These are phyloP conservation scores for Panaeolus cyanescens DNA, from an alignment of 768 basidiomycete genomes.

Conservation along the genomic window DNA sequence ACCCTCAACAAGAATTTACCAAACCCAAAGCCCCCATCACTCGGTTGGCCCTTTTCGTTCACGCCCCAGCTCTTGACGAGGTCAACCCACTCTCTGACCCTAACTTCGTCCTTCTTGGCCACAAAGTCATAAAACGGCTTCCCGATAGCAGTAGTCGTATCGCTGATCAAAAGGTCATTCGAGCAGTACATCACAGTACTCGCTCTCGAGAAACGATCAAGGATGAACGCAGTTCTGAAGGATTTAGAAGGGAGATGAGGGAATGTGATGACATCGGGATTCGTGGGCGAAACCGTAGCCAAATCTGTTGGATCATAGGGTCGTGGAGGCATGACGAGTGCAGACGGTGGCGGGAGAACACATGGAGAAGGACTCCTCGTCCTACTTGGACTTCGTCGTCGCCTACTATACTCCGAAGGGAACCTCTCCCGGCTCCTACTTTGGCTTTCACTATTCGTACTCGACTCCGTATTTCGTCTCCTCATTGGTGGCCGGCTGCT, in stretches of 20 bases:
- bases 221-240: slow-evolving; percentile 76
- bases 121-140: slow-evolving; percentile 82
- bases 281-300: slow-evolving; percentile 1
- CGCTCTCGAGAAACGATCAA: slow-evolving; percentile 71
- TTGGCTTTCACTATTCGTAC: neutral
- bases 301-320: neutral
- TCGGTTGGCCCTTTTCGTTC: slow-evolving; percentile 81
- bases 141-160: slow-evolving; percentile 56
- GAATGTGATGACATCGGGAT: slow-evolving; percentile 45
- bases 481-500: neutral
- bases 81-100: slow-evolving; percentile 74
- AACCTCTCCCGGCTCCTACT: neutral
- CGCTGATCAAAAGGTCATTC: slow-evolving; percentile 65
- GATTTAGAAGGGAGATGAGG: slow-evolving; percentile 70
- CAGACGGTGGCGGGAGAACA: neutral
- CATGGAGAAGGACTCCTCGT: neutral
- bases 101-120: slow-evolving; percentile 57
- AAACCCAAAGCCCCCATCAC: slow-evolving; percentile 84
- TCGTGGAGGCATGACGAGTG: neutral
- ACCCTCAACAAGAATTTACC: slow-evolving; percentile 63
- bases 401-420: neutral
- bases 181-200: slow-evolving; percentile 73
- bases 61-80: slow-evolving; percentile 83
- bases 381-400: neutral
- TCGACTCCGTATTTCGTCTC: neutral